These are phyloP conservation scores for Lepidium aucheri DNA, from an alignment of 345 rosid species.

Conservation along the genomic window DNA sequence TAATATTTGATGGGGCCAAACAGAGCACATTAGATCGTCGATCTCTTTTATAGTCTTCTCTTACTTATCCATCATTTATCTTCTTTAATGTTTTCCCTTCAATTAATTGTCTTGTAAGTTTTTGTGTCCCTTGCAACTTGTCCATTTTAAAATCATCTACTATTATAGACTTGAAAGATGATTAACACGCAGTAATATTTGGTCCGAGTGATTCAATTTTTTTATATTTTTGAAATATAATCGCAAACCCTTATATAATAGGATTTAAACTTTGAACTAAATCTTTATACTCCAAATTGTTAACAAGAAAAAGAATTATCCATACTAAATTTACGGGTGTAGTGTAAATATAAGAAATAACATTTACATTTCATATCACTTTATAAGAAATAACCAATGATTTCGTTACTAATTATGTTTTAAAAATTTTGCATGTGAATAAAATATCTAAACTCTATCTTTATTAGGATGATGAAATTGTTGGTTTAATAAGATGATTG, in stretches of 20 bases:
- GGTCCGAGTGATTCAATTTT: no score
- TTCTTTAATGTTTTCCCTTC: not conserved
- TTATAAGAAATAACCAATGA: not conserved
- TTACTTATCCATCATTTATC: not conserved
- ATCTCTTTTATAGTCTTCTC: not conserved
- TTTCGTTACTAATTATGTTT: not conserved
- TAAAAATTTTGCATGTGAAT: not conserved
- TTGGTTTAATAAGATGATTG: no score
- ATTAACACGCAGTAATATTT: no score
- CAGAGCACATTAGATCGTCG: slow-evolving; percentile 3
- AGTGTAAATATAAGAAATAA: not conserved
- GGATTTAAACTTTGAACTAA: no score
- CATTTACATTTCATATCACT: not conserved
- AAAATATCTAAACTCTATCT: not conserved
- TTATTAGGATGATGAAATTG: no score
- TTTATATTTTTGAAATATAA: no score
- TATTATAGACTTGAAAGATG: not conserved
- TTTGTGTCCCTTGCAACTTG: not conserved
- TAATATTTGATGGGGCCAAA: slow-evolving; percentile 23
- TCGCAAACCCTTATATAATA: no score
- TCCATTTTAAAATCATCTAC: not conserved
- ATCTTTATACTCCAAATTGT: no score
- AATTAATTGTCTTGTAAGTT: not conserved
- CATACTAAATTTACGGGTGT: no score
- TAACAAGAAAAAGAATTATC: no score